Percentiles rank a stretch among this genome's conserved stretches.
phyloP scores from a whole-genome alignment of 2,329 filamentous ascomycete species.

The Diaporthe vexans region DNA sequence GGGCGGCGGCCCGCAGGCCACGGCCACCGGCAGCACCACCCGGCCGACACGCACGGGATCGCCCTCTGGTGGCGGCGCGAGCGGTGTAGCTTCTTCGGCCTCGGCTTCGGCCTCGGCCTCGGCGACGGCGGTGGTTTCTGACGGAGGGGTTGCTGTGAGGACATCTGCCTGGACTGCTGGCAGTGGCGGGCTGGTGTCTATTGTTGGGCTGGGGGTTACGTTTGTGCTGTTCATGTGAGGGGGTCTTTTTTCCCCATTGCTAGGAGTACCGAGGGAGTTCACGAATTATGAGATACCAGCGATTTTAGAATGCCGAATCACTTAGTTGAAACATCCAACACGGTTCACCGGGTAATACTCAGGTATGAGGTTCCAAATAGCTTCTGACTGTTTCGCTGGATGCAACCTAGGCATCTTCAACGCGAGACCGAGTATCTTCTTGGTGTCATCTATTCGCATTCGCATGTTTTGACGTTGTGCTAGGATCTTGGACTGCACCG shows the following conservation, averaged over 20 bases:
- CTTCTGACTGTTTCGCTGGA: not conserved
- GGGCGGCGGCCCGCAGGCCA: not conserved
- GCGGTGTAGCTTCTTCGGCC: not conserved
- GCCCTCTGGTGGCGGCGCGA: not conserved
- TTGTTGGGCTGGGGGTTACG: not conserved
- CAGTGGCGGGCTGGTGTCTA: not conserved
- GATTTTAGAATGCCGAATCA: not conserved
- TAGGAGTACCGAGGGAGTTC: too few species aligned
- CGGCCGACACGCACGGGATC: slow-evolving; percentile 3
- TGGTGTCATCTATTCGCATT: not conserved
- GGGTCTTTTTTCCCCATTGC: not conserved
- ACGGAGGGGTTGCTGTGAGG: not conserved
- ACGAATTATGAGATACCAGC: slow-evolving; percentile 1
- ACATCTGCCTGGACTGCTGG: slow-evolving; percentile 10
- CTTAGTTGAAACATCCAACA: not conserved
- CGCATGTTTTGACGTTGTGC: not conserved
- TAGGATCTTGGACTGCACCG: not conserved
- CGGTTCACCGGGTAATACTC: not conserved
- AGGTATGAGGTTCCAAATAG: not conserved
- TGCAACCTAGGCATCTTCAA: not conserved
- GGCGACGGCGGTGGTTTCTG: not conserved
- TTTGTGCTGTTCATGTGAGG: slow-evolving; percentile 21
- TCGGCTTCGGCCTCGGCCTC: not conserved
- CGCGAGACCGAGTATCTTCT: not conserved
- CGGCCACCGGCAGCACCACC: not conserved